Percentiles rank a stretch among this genome's conserved stretches.
These are phyloP conservation scores for Nothophoma quercina DNA, from an alignment of 2,329 filamentous ascomycete species.

Conservation along the genomic window DNA sequence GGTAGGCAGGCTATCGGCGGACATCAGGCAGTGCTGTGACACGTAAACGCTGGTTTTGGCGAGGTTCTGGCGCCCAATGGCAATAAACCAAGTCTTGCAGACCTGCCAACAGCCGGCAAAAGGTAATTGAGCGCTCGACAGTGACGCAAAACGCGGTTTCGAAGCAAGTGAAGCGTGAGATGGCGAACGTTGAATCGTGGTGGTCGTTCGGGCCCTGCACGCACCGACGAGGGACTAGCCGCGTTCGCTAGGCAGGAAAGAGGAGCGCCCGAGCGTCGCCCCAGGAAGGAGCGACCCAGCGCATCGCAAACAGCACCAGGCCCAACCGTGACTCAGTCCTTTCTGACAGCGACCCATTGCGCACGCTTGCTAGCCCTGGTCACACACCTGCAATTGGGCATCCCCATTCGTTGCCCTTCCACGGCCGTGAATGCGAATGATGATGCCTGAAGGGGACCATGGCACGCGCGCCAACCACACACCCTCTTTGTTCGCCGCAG, in stretches of 20 bases:
- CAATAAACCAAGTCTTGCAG: conserved; percentile 19
- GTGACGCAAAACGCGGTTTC: conserved; percentile 24
- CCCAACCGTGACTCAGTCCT: conserved; percentile 37
- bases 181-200: conserved; percentile 13
- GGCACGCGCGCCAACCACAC: conserved; percentile 27
- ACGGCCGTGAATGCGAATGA: conserved; percentile 28
- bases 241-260: conserved; percentile 21
- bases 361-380: conserved; percentile 26
- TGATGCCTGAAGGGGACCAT: conserved; percentile 32
- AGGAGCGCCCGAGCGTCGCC: conserved; percentile 17
- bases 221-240: conserved; percentile 14
- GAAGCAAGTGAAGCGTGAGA: conserved; percentile 20
- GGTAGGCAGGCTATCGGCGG: conserved; percentile 21
- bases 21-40: conserved; percentile 28
- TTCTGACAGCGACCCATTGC: conserved; percentile 31
- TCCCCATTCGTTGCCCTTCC: conserved; percentile 39
- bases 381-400: conserved; percentile 36
- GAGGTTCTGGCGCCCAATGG: conserved; percentile 30
- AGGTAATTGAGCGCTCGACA: conserved; percentile 27
- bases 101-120: conserved; percentile 13
- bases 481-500: conserved; percentile 33
- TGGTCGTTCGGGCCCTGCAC: conserved; percentile 18
- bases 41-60: conserved; percentile 23
- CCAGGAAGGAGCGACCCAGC: conserved; percentile 24
- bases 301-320: conserved; percentile 22